Evolutionary conservation across 139 green algal species (phyloP).

Genomic region (Pseudopediastrum boryanum): DNA sequence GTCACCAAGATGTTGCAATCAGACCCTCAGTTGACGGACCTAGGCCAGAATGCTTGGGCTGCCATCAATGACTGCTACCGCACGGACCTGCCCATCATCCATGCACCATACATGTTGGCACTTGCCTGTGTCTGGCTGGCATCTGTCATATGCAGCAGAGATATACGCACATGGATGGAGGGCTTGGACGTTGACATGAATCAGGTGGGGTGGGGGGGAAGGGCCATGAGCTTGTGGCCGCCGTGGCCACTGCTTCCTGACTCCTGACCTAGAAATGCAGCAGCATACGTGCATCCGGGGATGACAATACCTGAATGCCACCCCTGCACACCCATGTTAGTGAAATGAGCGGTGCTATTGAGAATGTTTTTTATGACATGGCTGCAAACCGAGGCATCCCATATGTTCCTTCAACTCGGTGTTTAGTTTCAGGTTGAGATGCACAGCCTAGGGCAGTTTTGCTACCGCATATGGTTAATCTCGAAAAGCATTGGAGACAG

Average conservation of each 20-base stretch:
- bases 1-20: conserved; percentile 38
- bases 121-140: conserved; percentile 66
- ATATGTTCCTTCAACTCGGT: no score
- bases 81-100: conserved; percentile 57
- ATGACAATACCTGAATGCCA: no score
- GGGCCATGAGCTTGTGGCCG: background rate
- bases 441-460: no score
- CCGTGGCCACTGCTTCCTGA: background rate
- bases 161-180: conserved; percentile 50
- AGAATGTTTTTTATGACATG: no score
- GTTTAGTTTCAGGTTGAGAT: no score
- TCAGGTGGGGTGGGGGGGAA: conserved; percentile 12
- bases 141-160: conserved; percentile 36
- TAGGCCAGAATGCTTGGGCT: conserved; percentile 57
- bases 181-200: conserved; percentile 40
- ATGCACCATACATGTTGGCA: conserved; percentile 74
- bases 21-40: conserved; percentile 39
- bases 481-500: no score
- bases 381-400: no score
- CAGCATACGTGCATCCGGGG: background rate
- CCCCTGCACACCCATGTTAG: no score
- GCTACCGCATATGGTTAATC: no score
- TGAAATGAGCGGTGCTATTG: no score
- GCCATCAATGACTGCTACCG: conserved; percentile 72
- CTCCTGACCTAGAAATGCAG: background rate